phyloP scores from a whole-genome alignment of 2,329 filamentous ascomycete genomes.

The Hymenoscyphus linearis region DNA sequence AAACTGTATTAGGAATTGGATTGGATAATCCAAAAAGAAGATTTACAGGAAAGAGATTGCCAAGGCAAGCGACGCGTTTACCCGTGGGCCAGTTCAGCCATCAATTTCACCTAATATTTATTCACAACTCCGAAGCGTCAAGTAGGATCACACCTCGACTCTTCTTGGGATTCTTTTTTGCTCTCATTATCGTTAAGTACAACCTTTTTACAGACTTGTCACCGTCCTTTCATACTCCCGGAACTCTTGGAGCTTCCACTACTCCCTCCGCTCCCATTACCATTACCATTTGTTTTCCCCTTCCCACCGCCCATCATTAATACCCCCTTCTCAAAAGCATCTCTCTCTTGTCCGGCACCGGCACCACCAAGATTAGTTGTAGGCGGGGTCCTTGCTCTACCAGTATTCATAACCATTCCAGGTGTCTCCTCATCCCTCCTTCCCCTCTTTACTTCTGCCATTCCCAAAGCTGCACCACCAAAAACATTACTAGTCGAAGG shows the following conservation, averaged over 20 bases:
- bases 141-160: not conserved
- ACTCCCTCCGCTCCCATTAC: not conserved
- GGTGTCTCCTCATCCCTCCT: conserved; percentile 15
- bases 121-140: too few relatives aligned
- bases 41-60: not conserved
- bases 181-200: not conserved
- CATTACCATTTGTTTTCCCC: not conserved
- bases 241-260: conserved; percentile 25
- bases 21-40: not conserved
- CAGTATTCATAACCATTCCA: conserved; percentile 38
- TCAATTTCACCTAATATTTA: not conserved
- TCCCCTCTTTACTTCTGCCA: not conserved
- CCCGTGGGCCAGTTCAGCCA: not conserved
- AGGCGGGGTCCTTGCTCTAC: conserved; percentile 45
- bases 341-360: not conserved
- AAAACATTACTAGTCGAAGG: conserved; percentile 3
- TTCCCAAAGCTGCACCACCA: not conserved
- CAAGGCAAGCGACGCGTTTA: not conserved
- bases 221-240: conserved; percentile 25
- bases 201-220: not conserved
- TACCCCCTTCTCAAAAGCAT: conserved; percentile 4
- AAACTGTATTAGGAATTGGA: not conserved
- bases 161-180: not conserved
- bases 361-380: conserved; percentile 1
- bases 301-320: conserved; percentile 1